These are phyloP conservation scores for Salix caprea DNA, from an alignment of 345 rosid species.

Conservation along the genomic window DNA sequence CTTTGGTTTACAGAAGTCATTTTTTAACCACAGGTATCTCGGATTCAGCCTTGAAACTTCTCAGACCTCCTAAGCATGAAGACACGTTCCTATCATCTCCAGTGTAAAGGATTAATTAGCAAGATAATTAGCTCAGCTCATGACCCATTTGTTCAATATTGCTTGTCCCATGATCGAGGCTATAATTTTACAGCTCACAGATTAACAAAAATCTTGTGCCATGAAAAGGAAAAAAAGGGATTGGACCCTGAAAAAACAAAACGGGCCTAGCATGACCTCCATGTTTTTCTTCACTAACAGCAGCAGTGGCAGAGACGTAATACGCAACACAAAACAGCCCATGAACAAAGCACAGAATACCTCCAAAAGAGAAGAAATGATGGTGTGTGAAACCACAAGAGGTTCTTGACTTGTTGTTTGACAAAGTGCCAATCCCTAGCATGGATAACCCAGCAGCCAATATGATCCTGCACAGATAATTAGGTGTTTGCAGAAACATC, in stretches of 20 bases:
- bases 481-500: background rate
- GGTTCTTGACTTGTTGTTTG: conserved; percentile 67
- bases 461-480: conserved; percentile 53
- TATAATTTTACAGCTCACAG: background rate
- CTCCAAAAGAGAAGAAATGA: conserved; percentile 84
- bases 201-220: background rate
- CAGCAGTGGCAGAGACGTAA: conserved; percentile 78
- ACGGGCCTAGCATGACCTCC: conserved; percentile 14
- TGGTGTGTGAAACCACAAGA: conserved; percentile 91
- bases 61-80: too few relatives aligned
- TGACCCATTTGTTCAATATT: background rate
- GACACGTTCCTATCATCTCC: too few relatives aligned
- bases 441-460: conserved; percentile 64
- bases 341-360: conserved; percentile 81
- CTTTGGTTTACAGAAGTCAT: too few relatives aligned
- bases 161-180: background rate
- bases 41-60: too few relatives aligned
- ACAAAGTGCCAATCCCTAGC: conserved; percentile 72
- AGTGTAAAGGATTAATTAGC: background rate
- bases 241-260: background rate
- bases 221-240: background rate
- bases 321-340: conserved; percentile 72
- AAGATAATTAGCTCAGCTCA: background rate
- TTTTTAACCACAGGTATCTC: too few relatives aligned
- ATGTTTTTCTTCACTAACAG: conserved; percentile 34